Base-by-base conservation (phyloP, 306 rosid genomes). In the Herpetospermum pedunculosum region DNA sequence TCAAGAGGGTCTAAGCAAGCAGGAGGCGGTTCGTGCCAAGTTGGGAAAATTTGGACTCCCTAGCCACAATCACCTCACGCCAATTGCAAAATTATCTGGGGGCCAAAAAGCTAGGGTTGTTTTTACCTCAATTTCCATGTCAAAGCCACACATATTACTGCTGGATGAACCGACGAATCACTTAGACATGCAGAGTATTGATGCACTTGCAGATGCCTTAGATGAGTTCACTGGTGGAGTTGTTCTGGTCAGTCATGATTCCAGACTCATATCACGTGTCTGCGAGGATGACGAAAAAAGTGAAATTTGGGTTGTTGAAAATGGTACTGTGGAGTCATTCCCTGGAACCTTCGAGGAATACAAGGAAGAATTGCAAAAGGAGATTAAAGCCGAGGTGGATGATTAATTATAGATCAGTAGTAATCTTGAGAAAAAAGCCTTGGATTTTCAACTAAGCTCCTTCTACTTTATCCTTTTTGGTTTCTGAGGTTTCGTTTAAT, bases 101-200 rank as follows among this genome's bases (percentile, higher is more conserved):
- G 92, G 92, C 40, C 86, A 85, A 80, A 87, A 85, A 78, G 46
- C 89, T 6, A 77, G 89, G 16, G 95, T 89, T 71, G 95, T 89
- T 40, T 89, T 87, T 78, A 89, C 95, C 3, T 89, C 95, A 1
- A 89, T 89, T 75, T 89, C 89, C 76, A 89, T 87, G 96, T 89
- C 87, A 25, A 89, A 55, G 76, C 91, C 95, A 32, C 91, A 89
- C 85, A 87, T 89, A 46, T 83, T 89, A 37, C 76, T 89, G 70
- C 81, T 87, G 60, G 91, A 89, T 80, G 95, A 89, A 79, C 91
- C 95, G 16, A 89, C 85, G 12, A 89, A 89, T 83, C 89, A 90
- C 82, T 71, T 90, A 40, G 96, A 90, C 67, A 90, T 90, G 96
- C 91, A 90, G 83, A 90, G 96, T 54, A 90, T 90, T 48, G 92